Evolutionary conservation across 805 yeast genomes (phyloP).

Genomic region (Komagataella pseudopastoris): DNA sequence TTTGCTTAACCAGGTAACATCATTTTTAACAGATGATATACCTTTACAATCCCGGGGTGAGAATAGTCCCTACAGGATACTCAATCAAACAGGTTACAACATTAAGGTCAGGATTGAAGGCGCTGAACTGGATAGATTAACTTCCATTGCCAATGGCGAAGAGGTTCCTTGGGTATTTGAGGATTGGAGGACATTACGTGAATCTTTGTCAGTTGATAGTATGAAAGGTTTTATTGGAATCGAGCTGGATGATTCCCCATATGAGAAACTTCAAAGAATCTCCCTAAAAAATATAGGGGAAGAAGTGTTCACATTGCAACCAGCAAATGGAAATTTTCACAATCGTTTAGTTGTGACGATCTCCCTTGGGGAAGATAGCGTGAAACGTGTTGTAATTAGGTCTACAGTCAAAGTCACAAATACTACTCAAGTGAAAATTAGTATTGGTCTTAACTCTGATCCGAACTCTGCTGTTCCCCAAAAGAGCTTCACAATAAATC

Average conservation of each 20-base stretch:
- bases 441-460: constrained; percentile 21
- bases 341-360: constrained; percentile 66
- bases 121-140: constrained; percentile 4
- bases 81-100: constrained; percentile 77
- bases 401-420: constrained; percentile 67
- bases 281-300: constrained; percentile 79
- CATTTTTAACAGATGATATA: constrained; percentile 38
- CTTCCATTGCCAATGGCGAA: constrained; percentile 29
- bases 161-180: constrained; percentile 80
- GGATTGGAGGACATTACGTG: constrained; percentile 84
- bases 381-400: constrained; percentile 64
- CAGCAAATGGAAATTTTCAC: constrained; percentile 42
- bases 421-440: constrained; percentile 46
- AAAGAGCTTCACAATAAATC: constrained; percentile 26
- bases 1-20: constrained; percentile 53
- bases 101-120: constrained; percentile 75
- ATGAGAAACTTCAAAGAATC: constrained; percentile 37
- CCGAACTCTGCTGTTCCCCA: constrained; percentile 16
- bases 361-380: constrained; percentile 55
- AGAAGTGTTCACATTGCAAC: constrained; percentile 52
- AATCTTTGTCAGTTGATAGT: constrained; percentile 54
- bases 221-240: constrained; percentile 51
- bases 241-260: constrained; percentile 40
- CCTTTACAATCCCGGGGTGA: constrained; percentile 57
- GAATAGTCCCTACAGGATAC: constrained; percentile 67